phyloP scores from a whole-genome alignment of 2,329 filamentous ascomycete genomes.

The Fusarium denticulatum region DNA sequence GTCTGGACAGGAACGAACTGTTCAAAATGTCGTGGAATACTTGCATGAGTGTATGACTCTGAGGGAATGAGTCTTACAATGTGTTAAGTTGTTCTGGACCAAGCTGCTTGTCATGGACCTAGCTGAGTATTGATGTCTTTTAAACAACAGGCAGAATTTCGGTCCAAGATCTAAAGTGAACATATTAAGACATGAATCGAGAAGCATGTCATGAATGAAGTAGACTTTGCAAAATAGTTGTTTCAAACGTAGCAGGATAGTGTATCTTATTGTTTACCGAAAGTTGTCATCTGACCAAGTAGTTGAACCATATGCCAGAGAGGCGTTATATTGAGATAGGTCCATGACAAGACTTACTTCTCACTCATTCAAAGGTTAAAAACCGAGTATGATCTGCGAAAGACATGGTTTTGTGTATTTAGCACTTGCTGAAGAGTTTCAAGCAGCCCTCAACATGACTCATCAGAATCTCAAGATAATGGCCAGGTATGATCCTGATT shows the following conservation, averaged over 20 bases:
- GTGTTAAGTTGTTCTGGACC: neutral
- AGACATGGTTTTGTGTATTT: accelerated
- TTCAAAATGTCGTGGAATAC: accelerated
- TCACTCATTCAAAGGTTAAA: neutral
- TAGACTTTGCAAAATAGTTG: too few relatives aligned
- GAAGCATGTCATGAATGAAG: neutral
- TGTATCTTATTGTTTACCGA: accelerated
- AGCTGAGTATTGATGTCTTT: neutral
- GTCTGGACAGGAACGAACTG: accelerated
- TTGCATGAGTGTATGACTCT: accelerated
- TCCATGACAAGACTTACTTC: accelerated
- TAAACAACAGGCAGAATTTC: neutral
- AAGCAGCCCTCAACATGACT: too few relatives aligned
- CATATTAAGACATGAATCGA: accelerated
- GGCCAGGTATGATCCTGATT: neutral
- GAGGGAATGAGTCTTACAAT: neutral
- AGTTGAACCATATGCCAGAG: accelerated
- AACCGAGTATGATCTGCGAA: accelerated
- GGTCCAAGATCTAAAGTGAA: accelerated
- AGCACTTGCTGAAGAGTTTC: neutral
- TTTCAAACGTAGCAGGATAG: too few relatives aligned
- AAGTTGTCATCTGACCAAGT: neutral
- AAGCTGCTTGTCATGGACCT: neutral
- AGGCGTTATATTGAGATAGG: neutral
- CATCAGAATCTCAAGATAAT: accelerated